Base-by-base conservation (phyloP, 208 protist species). In the Angomonas ambiguus region DNA sequence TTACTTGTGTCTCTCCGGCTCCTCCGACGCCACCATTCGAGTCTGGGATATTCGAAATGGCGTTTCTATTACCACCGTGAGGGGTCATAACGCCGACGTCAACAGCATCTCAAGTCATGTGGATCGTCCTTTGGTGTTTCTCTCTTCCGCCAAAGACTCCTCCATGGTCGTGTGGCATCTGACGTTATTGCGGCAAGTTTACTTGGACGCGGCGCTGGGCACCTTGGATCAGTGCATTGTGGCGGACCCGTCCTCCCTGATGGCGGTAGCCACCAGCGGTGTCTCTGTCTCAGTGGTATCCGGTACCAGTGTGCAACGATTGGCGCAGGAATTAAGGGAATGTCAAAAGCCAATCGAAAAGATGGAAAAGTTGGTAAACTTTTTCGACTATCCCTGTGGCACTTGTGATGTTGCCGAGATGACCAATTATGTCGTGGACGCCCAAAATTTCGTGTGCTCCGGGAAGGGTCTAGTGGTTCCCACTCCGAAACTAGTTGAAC, bases 81-180 rank as follows among this genome's bases (percentile, higher is more conserved):
- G 88, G 10, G 80, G 88, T n/a, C 92, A 97, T 73, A 89, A 80
- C 68, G 76, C 85, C n/a, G 91, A 95, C 24, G 89, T 98, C 10
- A 77, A 85, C 57, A 73, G 87, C 28, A 51, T 98, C 34, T 70
- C 65, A 16, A 79, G 77, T 32, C 91, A 97, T 72, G 76, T 82
- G 0, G 76, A 93, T 31, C 86, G 96, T 6, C 96, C 96, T 2
- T 86, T 98, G 48, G 65, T 95, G 4, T 83, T 97, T 65, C 76
- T 85, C n/a, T 96, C 96, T 24, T 82, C 77, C 1, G 78, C 84
- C n/a, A 80, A 89, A 25, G 96, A 98, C 67, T 83, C 83, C 30
- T 85, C 87, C 5, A 63, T 97, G 18, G 78, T 95, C 22, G 80
- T 92, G 73, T 98, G 94, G 95, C 70, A 76, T 33, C 41, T 97